phyloP scores from a whole-genome alignment of 805 yeast genomes.

The Yamadazyma paraphyllophila region DNA sequence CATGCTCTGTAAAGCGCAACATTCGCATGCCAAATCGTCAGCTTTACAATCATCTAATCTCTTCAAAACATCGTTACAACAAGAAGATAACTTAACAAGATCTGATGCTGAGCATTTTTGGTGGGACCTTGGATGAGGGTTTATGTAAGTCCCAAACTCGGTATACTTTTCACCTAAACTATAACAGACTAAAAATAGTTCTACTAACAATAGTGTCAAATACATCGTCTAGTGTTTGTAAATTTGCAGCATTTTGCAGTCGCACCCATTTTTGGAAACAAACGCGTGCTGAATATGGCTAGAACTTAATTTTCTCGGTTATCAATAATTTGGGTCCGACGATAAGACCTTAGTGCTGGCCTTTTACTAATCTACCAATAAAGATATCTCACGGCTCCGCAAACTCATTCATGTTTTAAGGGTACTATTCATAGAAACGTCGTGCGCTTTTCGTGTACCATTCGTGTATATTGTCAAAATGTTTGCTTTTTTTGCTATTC shows the following conservation, averaged over 20 bases:
- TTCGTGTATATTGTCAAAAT: too few relatives aligned
- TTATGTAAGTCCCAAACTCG: conserved; percentile 36
- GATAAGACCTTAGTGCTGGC: too few relatives aligned
- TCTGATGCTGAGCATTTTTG: conserved; percentile 45
- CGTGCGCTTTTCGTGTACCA: too few relatives aligned
- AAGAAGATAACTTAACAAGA: conserved; percentile 37
- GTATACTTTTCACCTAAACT: conserved; percentile 1
- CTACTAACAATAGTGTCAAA: background rate
- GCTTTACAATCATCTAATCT: conserved; percentile 51
- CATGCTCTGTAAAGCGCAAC: conserved; percentile 54
- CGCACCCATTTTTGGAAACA: background rate
- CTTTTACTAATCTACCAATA: too few relatives aligned
- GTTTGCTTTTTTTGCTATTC: too few relatives aligned
- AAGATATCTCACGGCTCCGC: too few relatives aligned
- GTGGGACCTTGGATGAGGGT: conserved; percentile 44
- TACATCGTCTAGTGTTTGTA: background rate
- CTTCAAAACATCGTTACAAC: conserved; percentile 47
- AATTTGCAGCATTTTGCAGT: conserved; percentile 1
- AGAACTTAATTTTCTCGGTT: too few relatives aligned
- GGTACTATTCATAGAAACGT: too few relatives aligned
- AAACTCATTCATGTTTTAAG: too few relatives aligned
- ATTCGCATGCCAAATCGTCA: conserved; percentile 54
- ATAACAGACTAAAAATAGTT: background rate
- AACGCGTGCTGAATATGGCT: background rate
- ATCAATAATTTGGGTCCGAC: too few relatives aligned